Evolutionary conservation across 2,329 filamentous ascomycete species (phyloP), one percentile per base, ranked within the genome.

Genomic region (Myriangium duriaei): DNA sequence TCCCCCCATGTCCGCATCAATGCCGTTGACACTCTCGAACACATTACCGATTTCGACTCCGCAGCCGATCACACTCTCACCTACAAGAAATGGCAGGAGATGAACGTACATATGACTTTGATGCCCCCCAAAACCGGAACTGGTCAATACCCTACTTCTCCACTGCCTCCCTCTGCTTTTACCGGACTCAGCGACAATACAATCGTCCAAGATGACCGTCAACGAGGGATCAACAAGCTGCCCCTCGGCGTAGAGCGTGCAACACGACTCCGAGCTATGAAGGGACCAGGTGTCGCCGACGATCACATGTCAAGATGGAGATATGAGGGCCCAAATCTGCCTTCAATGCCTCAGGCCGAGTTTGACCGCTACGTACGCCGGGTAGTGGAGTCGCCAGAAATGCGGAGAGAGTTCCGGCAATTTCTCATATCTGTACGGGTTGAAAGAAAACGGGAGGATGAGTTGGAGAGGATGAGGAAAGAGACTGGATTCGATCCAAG

Each of bases 1-100:
- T 78, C 76, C n/a, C 82, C 86, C 7, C 67, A 82, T 34, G 72
- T 94, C 38, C 75, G 83, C 46, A 63, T 96, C 48, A 77, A 76
- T 51, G 72, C 80, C 43, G 71, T 93, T 46, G 88, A 96, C 64
- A 82, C 84, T 2, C 72, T 77, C 49, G 86, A 95, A 60, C 81
- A 86, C 56, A 71, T 95, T 48, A 94, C 87, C 53, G 86, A 95
- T 53, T 96, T 86, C 60, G 70, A 76, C 45, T 86, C 82, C 26
- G 81, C 86, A 0, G 73, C 79, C 40, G 84, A 94, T 57, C 84
- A 93, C 60, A 73, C 78, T 36, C 64, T 85, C 48, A 86, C 84
- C 5, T 65, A 92, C 40, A 68, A 76, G 54, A 96, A 95, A 65
- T 95, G 81, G 64, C 80, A 85, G 55, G 83, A 93, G 57, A 68